Evolutionary conservation across 1,284 basidiomycete genomes (phyloP).

Genomic region (Lignosus rhinocerotis): DNA sequence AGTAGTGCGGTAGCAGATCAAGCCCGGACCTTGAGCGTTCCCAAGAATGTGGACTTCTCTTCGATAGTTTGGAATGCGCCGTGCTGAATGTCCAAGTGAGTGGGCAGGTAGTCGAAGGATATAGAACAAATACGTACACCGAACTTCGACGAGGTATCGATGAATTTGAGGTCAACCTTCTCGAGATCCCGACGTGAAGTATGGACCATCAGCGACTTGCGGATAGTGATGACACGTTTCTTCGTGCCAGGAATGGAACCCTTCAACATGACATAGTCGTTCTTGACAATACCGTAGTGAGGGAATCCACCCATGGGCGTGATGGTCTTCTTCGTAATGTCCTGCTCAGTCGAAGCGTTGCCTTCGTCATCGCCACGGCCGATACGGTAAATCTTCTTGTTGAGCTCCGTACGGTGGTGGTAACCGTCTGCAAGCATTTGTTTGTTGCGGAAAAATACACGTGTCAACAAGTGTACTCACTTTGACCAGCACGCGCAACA

Average conservation of each 20-base stretch:
- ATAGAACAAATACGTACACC: slow-evolving; percentile 54
- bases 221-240: slow-evolving; percentile 96
- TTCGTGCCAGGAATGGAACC: slow-evolving; percentile 93
- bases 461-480: slow-evolving; percentile 44
- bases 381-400: slow-evolving; percentile 99
- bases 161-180: slow-evolving; percentile 98
- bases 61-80: slow-evolving; percentile 94
- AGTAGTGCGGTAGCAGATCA: slow-evolving; percentile 36
- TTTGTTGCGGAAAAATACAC: neutral
- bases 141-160: slow-evolving; percentile 97
- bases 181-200: slow-evolving; percentile 89
- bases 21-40: slow-evolving; percentile 82
- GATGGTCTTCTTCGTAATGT: slow-evolving; percentile 93
- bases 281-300: slow-evolving; percentile 98
- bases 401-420: slow-evolving; percentile 97
- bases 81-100: slow-evolving; percentile 53
- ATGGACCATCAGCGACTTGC: slow-evolving; percentile 88
- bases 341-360: slow-evolving; percentile 93
- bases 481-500: slow-evolving; percentile 99
- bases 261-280: slow-evolving; percentile 97
- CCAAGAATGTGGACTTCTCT: slow-evolving; percentile 95
- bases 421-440: slow-evolving; percentile 75
- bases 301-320: slow-evolving; percentile 99
- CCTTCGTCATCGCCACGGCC: slow-evolving; percentile 78
- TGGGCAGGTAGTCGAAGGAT: neutral